Evolutionary conservation across 2,329 filamentous ascomycete species (phyloP).

Genomic region (Fusarium piperis): DNA sequence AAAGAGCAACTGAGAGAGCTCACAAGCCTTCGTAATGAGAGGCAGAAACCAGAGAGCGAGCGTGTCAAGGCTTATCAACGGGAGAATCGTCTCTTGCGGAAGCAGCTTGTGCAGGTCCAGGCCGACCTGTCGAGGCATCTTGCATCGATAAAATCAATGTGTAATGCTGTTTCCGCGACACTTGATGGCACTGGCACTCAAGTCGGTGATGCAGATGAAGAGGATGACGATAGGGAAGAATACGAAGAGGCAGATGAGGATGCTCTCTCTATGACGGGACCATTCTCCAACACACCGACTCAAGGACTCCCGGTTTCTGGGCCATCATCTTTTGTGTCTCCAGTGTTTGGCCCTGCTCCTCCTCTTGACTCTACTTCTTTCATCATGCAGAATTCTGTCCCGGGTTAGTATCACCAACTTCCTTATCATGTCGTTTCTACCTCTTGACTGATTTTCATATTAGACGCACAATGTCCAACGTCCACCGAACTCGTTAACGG

Average conservation of each 20-base stretch:
- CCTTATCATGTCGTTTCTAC: fast-evolving
- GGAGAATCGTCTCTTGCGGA: slow-evolving; percentile 41
- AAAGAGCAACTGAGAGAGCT: slow-evolving; percentile 44
- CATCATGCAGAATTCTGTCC: neutral
- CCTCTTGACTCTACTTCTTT: neutral
- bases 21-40: slow-evolving; percentile 31
- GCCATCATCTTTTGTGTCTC: neutral
- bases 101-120: slow-evolving; percentile 44
- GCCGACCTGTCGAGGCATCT: slow-evolving; percentile 38
- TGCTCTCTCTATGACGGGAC: neutral
- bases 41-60: slow-evolving; percentile 38
- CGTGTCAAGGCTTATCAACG: slow-evolving; percentile 35
- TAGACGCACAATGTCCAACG: neutral
- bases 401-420: neutral
- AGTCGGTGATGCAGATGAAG: neutral
- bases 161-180: slow-evolving; percentile 37
- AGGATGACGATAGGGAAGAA: neutral
- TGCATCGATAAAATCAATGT: slow-evolving; percentile 39
- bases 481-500: slow-evolving; percentile 16
- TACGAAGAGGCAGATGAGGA: neutral
- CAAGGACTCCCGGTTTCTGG: neutral
- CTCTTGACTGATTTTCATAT: neutral
- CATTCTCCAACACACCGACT: neutral
- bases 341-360: slow-evolving; percentile 5
- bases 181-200: slow-evolving; percentile 28